Evolutionary conservation across 2,329 filamentous ascomycete genomes (phyloP).

Genomic region (Myriosclerotinia duriaeana): DNA sequence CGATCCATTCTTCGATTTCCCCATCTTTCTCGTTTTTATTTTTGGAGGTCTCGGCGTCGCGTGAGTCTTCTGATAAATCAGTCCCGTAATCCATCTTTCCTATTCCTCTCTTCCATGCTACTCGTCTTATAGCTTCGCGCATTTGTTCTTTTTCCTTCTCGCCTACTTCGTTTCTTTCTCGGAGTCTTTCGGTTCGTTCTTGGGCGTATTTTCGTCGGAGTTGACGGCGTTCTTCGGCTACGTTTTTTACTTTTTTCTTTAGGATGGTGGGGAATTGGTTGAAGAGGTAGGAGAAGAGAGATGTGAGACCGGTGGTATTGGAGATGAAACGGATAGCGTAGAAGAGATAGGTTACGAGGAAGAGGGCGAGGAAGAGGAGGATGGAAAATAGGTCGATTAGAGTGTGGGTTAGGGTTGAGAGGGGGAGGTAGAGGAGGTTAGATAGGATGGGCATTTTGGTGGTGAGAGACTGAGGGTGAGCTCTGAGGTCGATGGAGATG

Average conservation of each 20-base stretch:
- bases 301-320: not conserved
- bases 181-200: not conserved
- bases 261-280: not conserved
- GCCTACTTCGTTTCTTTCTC: not conserved
- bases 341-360: not conserved
- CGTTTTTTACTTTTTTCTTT: not conserved
- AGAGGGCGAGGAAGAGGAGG: slow-evolving; percentile 6
- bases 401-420: not conserved
- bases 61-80: slow-evolving; percentile 11
- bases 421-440: not conserved
- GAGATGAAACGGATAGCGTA: not conserved
- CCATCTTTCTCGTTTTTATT: not conserved
- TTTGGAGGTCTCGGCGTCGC: not conserved
- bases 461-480: not conserved
- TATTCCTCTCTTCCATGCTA: slow-evolving; percentile 18
- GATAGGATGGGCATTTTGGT: not conserved
- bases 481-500: slow-evolving; percentile 1
- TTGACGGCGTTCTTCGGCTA: not conserved
- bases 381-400: slow-evolving; percentile 3
- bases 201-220: slow-evolving; percentile 13
- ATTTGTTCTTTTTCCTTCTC: slow-evolving; percentile 17
- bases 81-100: slow-evolving; percentile 21
- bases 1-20: slow-evolving; percentile 11
- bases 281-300: not conserved
- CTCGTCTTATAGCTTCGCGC: slow-evolving; percentile 10